Evolutionary conservation across 441 rosid species (phyloP), one percentile per base, ranked within the genome.

Genomic region (Eutrema salsugineum): DNA sequence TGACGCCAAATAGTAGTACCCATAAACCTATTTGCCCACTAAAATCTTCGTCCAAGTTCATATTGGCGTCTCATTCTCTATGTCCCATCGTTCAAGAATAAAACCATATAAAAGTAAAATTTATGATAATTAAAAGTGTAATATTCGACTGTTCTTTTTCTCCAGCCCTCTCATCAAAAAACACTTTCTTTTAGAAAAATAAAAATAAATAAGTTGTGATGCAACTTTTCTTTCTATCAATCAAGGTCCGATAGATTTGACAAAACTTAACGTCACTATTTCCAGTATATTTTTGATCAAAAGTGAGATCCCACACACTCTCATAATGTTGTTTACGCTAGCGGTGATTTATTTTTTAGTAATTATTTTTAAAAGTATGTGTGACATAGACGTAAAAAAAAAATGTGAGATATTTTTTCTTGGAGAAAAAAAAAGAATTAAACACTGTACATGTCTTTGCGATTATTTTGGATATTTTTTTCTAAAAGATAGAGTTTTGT

Each of bases 191-290:
- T 9, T 10, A 30, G 1, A 46, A 55, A 55, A 27, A 33, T 2
- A 5, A 15, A 39, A 19, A 28, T 6, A 19, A 62, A 33, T 32
- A 43, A 50, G 49, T 42, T 51, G 68, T 60, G 19, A 60, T 60
- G 68, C 17, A 67, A 51, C 78, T 51, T 74, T 67, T 59, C 22
- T 74, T 51, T 67, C 73, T 28, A 60, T 74, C 78, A 66, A 66
- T 73, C 78, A 66, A 16, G 22, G 30, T 66, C 62, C 72, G 63
- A 74, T 67, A 68, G 78, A 74, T 74, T 74, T 74, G 78, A 74
- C 78, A 50, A 67, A 66, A 15, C 78, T 67, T 74, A 46, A 59
- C 56, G 78, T 74, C 73, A 67, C 78, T 74, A 17, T 74, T 66
- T 67, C 17, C 63, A 38, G 68, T 51, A 51, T 67, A 14, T 43